Base-by-base conservation (phyloP, 768 basidiomycete genomes). In the Boletus eberwhitei region DNA sequence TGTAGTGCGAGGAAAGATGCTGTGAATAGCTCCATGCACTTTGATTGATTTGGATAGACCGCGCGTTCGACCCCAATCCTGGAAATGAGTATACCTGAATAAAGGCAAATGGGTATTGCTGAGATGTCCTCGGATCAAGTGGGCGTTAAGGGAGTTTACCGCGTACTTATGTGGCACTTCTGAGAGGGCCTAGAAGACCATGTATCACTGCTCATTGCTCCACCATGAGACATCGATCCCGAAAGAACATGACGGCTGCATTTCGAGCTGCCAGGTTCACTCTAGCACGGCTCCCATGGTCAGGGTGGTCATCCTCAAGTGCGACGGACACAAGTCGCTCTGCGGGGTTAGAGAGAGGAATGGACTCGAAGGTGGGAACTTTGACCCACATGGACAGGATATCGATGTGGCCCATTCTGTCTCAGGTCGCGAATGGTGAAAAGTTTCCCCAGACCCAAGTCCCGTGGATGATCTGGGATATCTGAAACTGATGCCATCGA, bases 71-170 rank as follows among this genome's bases (percentile, higher is more conserved):
- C 40, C 24, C 29, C 45, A 48, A 22, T 32, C 31, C 31, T 32
- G 50, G 57, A 41, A 42, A 50, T 17, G 32, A 12, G 42, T 19
- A 46, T 48, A 12, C 31, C 40, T 24, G 49, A 44, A 53, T 48
- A 48, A 36, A 50, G 32, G 22, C 9, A 49, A 45, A 40, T 39
- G 34, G 38, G 24, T 29, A 35, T 26, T 5, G 13, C 12, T 17
- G 19, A 24, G 31, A 22, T 9, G 21, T 53, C 55, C 55, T 61
- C 57, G 62, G 64, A 67, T 51, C 47, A 44, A 42, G 32, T 24
- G 40, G 38, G 35, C n/a, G 38, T 32, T 5, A 26, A 38, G n/a
- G 19, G 24, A 40, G 29, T 44, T 35, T 5, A 24, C 52, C 13
- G 31, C 31, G 44, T 46, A 34, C 24, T n/a, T 21, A 22, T 39